phyloP scores from a whole-genome alignment of 2,329 filamentous ascomycete species.

The Ambrosiella xylebori region DNA sequence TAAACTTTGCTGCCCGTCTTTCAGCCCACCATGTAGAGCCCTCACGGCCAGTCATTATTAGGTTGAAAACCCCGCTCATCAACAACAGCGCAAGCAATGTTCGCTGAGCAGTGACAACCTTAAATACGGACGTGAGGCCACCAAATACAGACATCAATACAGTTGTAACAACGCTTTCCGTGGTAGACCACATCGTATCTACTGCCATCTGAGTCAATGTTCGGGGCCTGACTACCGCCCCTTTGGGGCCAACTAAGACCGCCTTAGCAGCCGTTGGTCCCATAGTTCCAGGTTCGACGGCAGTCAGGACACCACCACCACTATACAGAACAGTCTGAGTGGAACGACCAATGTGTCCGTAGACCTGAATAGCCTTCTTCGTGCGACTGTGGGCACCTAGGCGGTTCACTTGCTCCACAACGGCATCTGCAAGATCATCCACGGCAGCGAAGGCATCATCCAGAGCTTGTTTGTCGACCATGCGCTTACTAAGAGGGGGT shows the following conservation, averaged over 20 bases:
- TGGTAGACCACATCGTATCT: slow-evolving; percentile 55
- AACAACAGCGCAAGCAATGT: slow-evolving; percentile 59
- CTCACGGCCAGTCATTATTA: slow-evolving; percentile 57
- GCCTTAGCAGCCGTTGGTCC: not conserved
- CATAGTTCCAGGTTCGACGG: not conserved
- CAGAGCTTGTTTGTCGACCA: slow-evolving; percentile 54
- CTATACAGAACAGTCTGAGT: slow-evolving; percentile 45
- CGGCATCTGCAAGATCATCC: slow-evolving; percentile 56
- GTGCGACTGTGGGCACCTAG: slow-evolving; percentile 58
- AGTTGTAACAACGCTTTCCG: slow-evolving; percentile 57
- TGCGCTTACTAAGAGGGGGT: slow-evolving; percentile 40
- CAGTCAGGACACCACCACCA: slow-evolving; percentile 22
- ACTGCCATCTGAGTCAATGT: slow-evolving; percentile 52
- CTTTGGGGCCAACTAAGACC: slow-evolving; percentile 22
- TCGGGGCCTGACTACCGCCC: slow-evolving; percentile 42
- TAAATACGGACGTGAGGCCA: slow-evolving; percentile 45
- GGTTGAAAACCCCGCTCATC: slow-evolving; percentile 56
- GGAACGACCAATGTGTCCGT: slow-evolving; percentile 56
- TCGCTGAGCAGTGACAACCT: slow-evolving; percentile 53
- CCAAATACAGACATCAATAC: slow-evolving; percentile 64
- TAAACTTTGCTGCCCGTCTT: slow-evolving; percentile 60
- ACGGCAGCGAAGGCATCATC: slow-evolving; percentile 58
- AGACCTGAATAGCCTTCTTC: slow-evolving; percentile 62
- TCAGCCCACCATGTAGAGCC: slow-evolving; percentile 72
- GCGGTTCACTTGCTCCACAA: slow-evolving; percentile 60